Evolutionary conservation across 2,329 filamentous ascomycete species (phyloP), one percentile per base, ranked within the genome.

Genomic region (Aspergillus awamori): DNA sequence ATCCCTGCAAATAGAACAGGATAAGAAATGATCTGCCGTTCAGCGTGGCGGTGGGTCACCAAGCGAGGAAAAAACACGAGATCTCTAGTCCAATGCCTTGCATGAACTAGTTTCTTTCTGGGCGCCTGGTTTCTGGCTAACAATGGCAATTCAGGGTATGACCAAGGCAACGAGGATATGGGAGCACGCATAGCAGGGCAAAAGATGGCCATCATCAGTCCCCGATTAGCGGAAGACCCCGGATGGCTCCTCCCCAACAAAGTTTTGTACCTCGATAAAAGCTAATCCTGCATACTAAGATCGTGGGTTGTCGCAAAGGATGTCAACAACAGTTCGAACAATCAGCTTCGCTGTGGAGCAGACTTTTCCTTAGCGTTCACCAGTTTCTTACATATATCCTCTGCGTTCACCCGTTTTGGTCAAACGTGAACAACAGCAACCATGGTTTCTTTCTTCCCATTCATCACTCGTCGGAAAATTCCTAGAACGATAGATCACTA

Each of bases 321-420:
- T 5, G 45, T 26, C 11, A 49, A 49, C 15, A 33, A 30, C 26
- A 8, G 17, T 51, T 30, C 15, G 47, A 8, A 11, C 8, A 13
- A 45, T 22, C 24, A 28, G 45, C 47, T 30, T 47, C n/a, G 39
- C 39, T 2, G 53, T 56, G 53, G 53, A 56, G 53, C 53, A 24
- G 20, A 45, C 15, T n/a, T 17, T 36, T 13, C 10, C n/a, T 26
- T 56, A 56, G 53, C 13, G 39, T 56, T 36, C 41, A n/a, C 24
- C 20, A 20, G 13, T 22, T 10, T 17, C 15, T 45, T 22, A 33
- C 17, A 15, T 11, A 15, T 20, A 30, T 28, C 53, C 24, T 47
- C 8, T 30, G 39, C 53, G 43, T 45, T 56, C 28, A 24, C 53
- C 53, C 45, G 17, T 47, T 56, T 30, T 5, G 53, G 53, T n/a